Evolutionary conservation across 164 flowering plant species (phyloP), one percentile per base, ranked within the genome.

Genomic region (Echeveria elegans): DNA sequence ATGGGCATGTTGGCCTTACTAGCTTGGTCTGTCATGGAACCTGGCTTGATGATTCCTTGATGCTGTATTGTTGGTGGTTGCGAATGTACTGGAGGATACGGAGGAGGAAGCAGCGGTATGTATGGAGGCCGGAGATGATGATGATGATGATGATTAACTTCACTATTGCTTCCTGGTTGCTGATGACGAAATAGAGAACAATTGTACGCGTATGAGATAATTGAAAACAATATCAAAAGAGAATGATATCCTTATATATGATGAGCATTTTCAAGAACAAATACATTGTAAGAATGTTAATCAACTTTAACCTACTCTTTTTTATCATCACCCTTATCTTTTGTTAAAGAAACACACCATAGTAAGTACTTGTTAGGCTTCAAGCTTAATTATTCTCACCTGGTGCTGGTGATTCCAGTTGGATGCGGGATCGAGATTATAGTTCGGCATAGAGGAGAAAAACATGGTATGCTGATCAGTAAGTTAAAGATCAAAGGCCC

Each of bases 61-160:
- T 28, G 23, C 6, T 19, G 38, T 36, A 61, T 18, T 18, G 38
- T 29, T 18, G 38, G 64, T 50, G 6, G 38, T 29, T 61, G 64
- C 14, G 64, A 31, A 59, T 30, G 63, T n/a, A 29, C 3, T 21
- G 63, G 47, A 43, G 47, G 47, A 43, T 43, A 30, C 5, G 37
- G 64, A 14, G 64, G 64, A 30, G 64, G 64, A 61, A 61, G 64
- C 19, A 61, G 14, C 32, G 36, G 64, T 9, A 30, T 61, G 37
- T 50, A 23, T 1, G 56, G 56, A 50, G 56, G 56, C 24, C 5
- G 56, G 11, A 10, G 56, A 50, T 18, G 24, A 50, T 4, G 56
- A 23, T 23, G 15, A 12, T 43, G 47, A 43, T n/a, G n/a, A n/a
- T n/a, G n/a, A n/a, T n/a, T n/a, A n/a, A 43, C 56, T 50, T 50